Conservation (phyloP, 768 basidiomycete species). For the Steccherinum ochraceum region DNA sequence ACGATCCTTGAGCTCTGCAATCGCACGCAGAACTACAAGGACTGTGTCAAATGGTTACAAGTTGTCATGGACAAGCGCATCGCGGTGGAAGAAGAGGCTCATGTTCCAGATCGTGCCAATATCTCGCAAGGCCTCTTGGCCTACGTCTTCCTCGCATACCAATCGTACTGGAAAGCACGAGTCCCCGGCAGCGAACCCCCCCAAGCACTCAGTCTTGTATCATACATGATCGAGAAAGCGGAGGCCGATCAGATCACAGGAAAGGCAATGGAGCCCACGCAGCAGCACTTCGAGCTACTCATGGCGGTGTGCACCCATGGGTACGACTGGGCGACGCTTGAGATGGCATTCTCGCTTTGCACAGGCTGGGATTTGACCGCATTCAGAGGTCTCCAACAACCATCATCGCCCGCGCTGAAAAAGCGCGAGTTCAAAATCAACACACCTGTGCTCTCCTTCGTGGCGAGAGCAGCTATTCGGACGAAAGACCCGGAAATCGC, state of each 20-base stretch:
- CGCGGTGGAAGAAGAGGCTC: neutral
- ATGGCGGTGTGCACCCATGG: neutral
- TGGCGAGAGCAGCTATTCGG: neutral
- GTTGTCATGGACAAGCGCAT: slow-evolving; percentile 50
- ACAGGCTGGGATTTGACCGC: neutral
- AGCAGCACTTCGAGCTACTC: neutral
- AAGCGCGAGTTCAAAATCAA: neutral
- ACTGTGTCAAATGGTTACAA: slow-evolving; percentile 51
- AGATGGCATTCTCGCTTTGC: neutral
- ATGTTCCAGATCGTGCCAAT: neutral
- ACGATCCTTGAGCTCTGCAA: slow-evolving; percentile 54
- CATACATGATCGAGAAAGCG: neutral
- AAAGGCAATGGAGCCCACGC: too few species aligned
- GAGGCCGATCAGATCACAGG: neutral
- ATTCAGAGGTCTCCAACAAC: too few species aligned
- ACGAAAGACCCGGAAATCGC: neutral
- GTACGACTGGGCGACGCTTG: neutral
- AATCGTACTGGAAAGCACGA: neutral
- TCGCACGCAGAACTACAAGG: slow-evolving; percentile 35
- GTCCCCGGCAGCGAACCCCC: neutral
- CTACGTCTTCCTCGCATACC: neutral
- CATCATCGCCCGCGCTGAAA: too few species aligned
- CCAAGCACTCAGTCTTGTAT: neutral
- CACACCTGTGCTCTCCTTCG: neutral
- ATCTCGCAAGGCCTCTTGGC: neutral